Evolutionary conservation across 768 basidiomycete genomes (phyloP).

Genomic region (Phylloporus sp.): DNA sequence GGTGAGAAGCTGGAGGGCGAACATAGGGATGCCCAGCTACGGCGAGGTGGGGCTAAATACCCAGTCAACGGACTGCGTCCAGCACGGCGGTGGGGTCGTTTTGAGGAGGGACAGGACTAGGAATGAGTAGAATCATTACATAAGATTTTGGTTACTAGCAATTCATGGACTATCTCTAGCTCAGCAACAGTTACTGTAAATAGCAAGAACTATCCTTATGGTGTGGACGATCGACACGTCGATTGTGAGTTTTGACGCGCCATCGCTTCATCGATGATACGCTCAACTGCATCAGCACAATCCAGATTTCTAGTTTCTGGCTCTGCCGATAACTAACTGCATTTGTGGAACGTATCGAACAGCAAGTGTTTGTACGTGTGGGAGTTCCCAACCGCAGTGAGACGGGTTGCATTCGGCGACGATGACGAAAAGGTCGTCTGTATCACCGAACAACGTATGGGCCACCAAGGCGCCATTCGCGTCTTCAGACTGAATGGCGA

Average conservation of each 20-base stretch:
- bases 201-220: too few relatives aligned
- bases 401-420: conserved; percentile 89
- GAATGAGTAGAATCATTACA: too few relatives aligned
- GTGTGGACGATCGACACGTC: conserved; percentile 96
- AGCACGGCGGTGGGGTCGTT: too few relatives aligned
- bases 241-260: conserved; percentile 64
- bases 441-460: conserved; percentile 98
- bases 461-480: conserved; percentile 83
- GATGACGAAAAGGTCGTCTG: conserved; percentile 82
- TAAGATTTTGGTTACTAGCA: too few relatives aligned
- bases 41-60: too few relatives aligned
- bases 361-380: conserved; percentile 93
- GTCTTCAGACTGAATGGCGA: conserved; percentile 86
- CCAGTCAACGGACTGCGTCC: too few relatives aligned
- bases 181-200: too few relatives aligned
- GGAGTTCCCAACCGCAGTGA: conserved; percentile 98
- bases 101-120: too few relatives aligned
- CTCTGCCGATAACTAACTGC: conserved; percentile 89
- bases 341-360: conserved; percentile 83
- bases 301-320: conserved; percentile 87
- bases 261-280: background rate
- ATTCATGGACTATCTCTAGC: too few relatives aligned
- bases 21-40: too few relatives aligned
- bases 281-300: conserved; percentile 49
- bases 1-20: background rate